A percentile compares a stretch with the other conserved stretches of the same genome.
Evolutionary conservation across 208 protist species (phyloP).

Genomic region (Crithidia mellificae): DNA sequence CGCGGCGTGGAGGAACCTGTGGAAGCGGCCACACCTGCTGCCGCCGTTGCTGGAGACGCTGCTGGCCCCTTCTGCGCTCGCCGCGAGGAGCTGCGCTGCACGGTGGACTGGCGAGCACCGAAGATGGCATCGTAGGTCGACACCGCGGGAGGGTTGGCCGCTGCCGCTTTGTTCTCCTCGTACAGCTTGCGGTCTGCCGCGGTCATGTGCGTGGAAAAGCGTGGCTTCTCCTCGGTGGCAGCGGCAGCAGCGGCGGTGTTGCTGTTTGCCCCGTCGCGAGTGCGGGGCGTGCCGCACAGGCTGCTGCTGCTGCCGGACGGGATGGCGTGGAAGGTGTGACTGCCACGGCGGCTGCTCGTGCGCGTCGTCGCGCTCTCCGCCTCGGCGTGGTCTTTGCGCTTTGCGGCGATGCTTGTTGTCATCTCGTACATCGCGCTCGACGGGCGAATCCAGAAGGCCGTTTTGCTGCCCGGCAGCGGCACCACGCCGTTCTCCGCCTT

Average conservation of each 20-base stretch:
- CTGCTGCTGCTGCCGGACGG: conserved; percentile 13
- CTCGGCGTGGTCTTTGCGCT: conserved; percentile 37
- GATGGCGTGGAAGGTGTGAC: conserved; percentile 1
- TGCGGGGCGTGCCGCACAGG: conserved; percentile 22
- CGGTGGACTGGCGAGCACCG: conserved; percentile 18
- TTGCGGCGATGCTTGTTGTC: conserved; percentile 68
- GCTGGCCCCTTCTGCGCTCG: conserved; percentile 3
- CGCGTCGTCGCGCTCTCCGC: conserved; percentile 8
- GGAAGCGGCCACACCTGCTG: not conserved
- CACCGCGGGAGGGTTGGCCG: not conserved
- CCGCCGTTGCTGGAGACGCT: not conserved
- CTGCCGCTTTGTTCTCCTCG: conserved; percentile 10
- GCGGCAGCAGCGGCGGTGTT: not conserved
- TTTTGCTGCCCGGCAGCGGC: conserved; percentile 31
- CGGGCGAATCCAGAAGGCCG: conserved; percentile 59
- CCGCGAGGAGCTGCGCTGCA: conserved; percentile 11
- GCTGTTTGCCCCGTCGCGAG: not conserved
- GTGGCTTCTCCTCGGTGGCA: conserved; percentile 10
- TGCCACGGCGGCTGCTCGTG: conserved; percentile 10
- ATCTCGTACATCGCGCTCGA: conserved; percentile 59
- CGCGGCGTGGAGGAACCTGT: conserved; percentile 7
- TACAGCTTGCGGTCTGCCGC: conserved; percentile 19
- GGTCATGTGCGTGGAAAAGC: conserved; percentile 25
- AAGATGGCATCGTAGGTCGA: conserved; percentile 28
- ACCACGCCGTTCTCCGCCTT: conserved; percentile 20